Percentiles rank a stretch among this genome's conserved stretches.
Evolutionary conservation across 495 filamentous ascomycete species (phyloP).

Genomic region (Talaromyces adpressus): DNA sequence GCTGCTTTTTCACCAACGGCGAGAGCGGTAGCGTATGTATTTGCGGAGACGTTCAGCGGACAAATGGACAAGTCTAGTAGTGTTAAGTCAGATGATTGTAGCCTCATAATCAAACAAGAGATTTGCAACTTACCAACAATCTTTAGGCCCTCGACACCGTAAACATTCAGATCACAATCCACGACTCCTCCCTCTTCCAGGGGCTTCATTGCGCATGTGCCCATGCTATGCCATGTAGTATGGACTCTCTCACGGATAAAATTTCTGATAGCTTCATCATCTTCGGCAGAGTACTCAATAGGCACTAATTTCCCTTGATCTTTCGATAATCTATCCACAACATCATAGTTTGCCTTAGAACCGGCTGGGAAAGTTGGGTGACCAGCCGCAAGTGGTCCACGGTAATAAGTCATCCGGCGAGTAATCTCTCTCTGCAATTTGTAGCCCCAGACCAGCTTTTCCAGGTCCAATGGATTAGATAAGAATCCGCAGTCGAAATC

Average conservation of each 20-base stretch:
- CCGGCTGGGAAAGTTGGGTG: slow-evolving; percentile 46
- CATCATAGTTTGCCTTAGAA: slow-evolving; percentile 33
- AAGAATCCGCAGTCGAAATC: slow-evolving; percentile 29
- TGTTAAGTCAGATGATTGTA: neutral
- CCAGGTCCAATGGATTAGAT: slow-evolving; percentile 25
- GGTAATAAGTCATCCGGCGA: slow-evolving; percentile 43
- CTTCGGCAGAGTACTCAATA: slow-evolving; percentile 43
- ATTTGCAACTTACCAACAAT: slow-evolving; percentile 14
- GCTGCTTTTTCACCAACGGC: neutral
- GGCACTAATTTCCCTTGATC: neutral
- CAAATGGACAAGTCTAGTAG: neutral
- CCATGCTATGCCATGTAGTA: slow-evolving; percentile 45
- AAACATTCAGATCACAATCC: slow-evolving; percentile 29
- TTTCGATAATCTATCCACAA: slow-evolving; percentile 11
- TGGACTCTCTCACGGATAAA: slow-evolving; percentile 35
- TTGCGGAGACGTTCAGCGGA: neutral
- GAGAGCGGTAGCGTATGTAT: neutral
- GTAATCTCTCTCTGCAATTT: slow-evolving; percentile 50
- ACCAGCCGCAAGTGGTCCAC: slow-evolving; percentile 39
- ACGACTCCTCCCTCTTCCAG: slow-evolving; percentile 41
- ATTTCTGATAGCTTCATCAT: slow-evolving; percentile 43
- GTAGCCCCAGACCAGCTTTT: slow-evolving; percentile 30
- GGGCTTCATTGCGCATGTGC: slow-evolving; percentile 43
- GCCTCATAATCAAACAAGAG: neutral
- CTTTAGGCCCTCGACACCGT: slow-evolving; percentile 42